Base-by-base conservation (phyloP, 495 filamentous ascomycete species). In the Trichoderma reesei region DNA sequence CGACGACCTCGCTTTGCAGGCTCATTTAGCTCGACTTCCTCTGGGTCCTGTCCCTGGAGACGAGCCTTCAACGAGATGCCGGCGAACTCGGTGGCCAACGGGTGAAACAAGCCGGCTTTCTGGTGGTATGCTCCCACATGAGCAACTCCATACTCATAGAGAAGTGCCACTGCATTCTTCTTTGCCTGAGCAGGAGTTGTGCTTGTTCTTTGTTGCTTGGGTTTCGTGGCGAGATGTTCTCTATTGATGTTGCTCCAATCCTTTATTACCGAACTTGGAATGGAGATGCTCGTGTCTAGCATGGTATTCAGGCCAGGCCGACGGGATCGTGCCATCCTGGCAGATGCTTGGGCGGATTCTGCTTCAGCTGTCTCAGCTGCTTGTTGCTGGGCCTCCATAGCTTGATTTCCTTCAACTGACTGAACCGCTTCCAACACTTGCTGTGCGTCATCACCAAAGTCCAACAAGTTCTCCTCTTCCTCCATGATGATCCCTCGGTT, bases 251-350 rank as follows among this genome's bases (percentile, higher is more conserved):
- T n/a, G n/a, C n/a, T 81, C 85, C 86, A 87, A n/a, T 75, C 66
- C 10, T 77, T 81, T 16, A 90, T 70, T 13, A 83, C 80, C 10
- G 70, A 69, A 64, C 83, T 85, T 59, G 80, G 78, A 31, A 91
- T 68, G 34, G 82, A 72, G 2, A 75, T 79, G 20, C 70, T 70
- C 10, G 70, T 66, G 65, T 85, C 61, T n/a, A 41, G 2, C 38
- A 63, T 10, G 20, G 61, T 31, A 18, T 26, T 0, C 6, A 14
- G 18, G 2, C 48, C 36, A 9, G 34, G 7, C 5, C 51, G 51
- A 33, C 51, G 20, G 10, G 51, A 34, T 56, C 31, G 31, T 11
- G 14, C 51, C 51, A 56, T 33, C 8, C 7, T 33, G 18, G 51
- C 9, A 34, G 51, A 34, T 56, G 10, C 20, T 33, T 11, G 51